Evolutionary conservation across 2,329 filamentous ascomycete genomes (phyloP), one percentile per base, ranked within the genome.

Genomic region (Dactylellina parvicollis): DNA sequence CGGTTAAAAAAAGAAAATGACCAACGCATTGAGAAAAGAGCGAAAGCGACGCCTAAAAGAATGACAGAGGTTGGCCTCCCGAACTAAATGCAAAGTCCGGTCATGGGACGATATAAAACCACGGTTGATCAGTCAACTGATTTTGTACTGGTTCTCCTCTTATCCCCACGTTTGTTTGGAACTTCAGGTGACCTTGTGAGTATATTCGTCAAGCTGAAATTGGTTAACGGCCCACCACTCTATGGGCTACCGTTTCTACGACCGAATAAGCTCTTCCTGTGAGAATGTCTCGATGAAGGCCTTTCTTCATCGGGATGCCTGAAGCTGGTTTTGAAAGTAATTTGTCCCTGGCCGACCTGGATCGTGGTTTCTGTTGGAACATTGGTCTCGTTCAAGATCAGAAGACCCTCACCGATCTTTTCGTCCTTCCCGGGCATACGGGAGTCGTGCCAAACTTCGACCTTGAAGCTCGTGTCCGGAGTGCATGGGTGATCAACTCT

Each of bases 331-430:
- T 88, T 90, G 49, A 97, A 80, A 0, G 87, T 84, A 0, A 97
- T 89, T 0, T 82, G 85, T 22, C 92, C 92, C 34, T 83, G 84
- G 10, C 94, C 94, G 24, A 93, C 88, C 32, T 83, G 86, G 57
- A 99, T 82, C 40, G 87, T 84, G 83, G 94, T 95, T 77, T 94
- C 89, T 30, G 85, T 83, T 9, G 86, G 87, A 0, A 84, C 83
- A 1, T 87, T 86, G 1, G 85, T 86, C 79, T 99, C 94, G 75
- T 94, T 92, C n/a, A 99, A 87, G 79, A 96, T 93, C 82, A 96
- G 96, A n/a, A 90, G 80, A 3, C 87, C 87, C 79, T 98, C 93
- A 59, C 95, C 95, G 0, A 99, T 85, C 70, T 89, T 87, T 64
- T 93, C 89, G 79, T 96, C 92, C 67, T 88, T 90, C 56, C 91